Evolutionary conservation across 1,139 yeast species (phyloP), one percentile per base, ranked within the genome.

Genomic region (Candida glucosophila): DNA sequence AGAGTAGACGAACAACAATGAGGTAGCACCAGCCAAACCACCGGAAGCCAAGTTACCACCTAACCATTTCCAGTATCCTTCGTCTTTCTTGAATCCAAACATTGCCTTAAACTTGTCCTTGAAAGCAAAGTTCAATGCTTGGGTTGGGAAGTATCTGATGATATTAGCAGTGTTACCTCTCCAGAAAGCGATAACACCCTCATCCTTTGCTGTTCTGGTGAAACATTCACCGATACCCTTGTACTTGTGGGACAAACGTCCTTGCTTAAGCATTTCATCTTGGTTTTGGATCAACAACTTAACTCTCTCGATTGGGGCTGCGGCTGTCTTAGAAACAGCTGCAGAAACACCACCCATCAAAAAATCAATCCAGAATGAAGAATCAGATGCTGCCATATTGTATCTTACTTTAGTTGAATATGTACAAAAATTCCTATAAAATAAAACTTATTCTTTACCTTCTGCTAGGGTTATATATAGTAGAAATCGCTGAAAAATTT

Each of bases 321-420:
- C 70, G 30, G 69, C 70, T 38, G 71, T 64, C 59, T 64, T 64
- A 40, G 70, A 61, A 57, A 64, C 67, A 50, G 71, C 71, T 57
- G 71, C 71, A 61, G 71, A 64, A 41, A 64, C 67, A 64, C 71
- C 71, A 55, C 71, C 71, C 69, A 63, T 60, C 62, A 64, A 37
- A 55, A 64, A 64, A 46, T 64, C 68, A 47, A 49, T 35, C 38
- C 52, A 35, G 48, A 54, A 54, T 29, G 42, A 36, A 31, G 41
- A 37, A 38, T 52, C 56, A 22, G 23, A 17, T n/a, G n/a, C n/a
- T n/a, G n/a, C n/a, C n/a, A n/a, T n/a, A n/a, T n/a, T n/a, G n/a
- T n/a, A n/a, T n/a, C n/a, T n/a, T n/a, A n/a, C n/a, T n/a, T n/a
- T n/a, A n/a, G n/a, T n/a, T n/a, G n/a, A n/a, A n/a, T n/a, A n/a